Percentiles rank a stretch among this genome's conserved stretches.
These are phyloP conservation scores for Helianthus tuberosus DNA, from an alignment of 129 eudicot species.

Conservation along the genomic window DNA sequence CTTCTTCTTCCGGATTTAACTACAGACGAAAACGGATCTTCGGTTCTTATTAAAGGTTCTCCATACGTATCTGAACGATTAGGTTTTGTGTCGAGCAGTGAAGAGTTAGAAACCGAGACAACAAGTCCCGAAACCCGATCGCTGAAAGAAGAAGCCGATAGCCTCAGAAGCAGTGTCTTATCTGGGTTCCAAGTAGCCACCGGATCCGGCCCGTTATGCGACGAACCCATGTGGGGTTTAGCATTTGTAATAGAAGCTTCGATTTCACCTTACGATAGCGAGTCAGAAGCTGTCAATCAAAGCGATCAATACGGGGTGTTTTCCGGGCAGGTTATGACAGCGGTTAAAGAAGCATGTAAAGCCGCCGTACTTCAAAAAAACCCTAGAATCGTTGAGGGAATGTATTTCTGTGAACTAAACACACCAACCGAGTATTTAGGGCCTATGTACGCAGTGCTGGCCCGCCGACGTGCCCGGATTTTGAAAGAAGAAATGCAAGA, in stretches of 20 bases:
- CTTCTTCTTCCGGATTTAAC: constrained; percentile 69
- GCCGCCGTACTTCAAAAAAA: constrained; percentile 77
- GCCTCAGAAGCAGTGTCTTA: constrained; percentile 76
- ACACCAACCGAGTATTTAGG: constrained; percentile 85
- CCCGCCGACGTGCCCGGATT: constrained; percentile 83
- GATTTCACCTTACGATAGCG: constrained; percentile 48
- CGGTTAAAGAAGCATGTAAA: constrained; percentile 92
- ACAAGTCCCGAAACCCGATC: constrained; percentile 29
- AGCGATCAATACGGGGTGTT: constrained; percentile 79
- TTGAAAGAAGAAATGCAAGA: constrained; percentile 97
- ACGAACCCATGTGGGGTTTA: constrained; percentile 99
- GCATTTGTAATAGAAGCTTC: constrained; percentile 78
- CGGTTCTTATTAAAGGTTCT: constrained; percentile 56
- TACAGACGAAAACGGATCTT: constrained; percentile 29
- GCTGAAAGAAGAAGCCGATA: constrained; percentile 62
- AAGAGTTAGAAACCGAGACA: constrained; percentile 23
- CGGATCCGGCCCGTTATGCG: constrained; percentile 89
- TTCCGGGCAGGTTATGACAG: constrained; percentile 93
- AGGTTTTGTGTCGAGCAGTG: constrained; percentile 46
- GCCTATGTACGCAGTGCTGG: constrained; percentile 80
- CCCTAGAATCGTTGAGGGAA: constrained; percentile 86
- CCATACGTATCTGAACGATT: constrained; percentile 73
- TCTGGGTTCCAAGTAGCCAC: constrained; percentile 98
- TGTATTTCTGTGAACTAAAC: constrained; percentile 89
- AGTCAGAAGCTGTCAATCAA: constrained; percentile 40